These are phyloP conservation scores for Keithomyces neogunnii DNA, from an alignment of 2,329 filamentous ascomycete genomes.

Conservation along the genomic window DNA sequence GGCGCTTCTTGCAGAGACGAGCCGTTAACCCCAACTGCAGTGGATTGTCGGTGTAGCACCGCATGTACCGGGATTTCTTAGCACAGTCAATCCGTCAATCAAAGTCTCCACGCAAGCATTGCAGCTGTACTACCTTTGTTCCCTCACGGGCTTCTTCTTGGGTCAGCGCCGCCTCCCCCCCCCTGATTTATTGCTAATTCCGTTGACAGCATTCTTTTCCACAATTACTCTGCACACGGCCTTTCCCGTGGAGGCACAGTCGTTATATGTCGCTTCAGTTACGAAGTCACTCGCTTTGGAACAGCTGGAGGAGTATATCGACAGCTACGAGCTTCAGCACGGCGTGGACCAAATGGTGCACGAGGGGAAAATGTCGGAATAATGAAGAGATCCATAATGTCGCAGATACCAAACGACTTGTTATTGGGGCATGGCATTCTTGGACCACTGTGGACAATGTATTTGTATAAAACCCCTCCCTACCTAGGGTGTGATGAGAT, in stretches of 20 bases:
- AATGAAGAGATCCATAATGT: no score
- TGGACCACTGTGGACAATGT: no score
- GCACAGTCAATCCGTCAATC: not conserved
- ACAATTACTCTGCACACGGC: not conserved
- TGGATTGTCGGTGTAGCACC: constrained; percentile 43
- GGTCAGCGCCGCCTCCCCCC: not conserved
- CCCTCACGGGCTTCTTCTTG: constrained; percentile 2
- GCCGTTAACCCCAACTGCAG: not conserved
- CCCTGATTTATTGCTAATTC: not conserved
- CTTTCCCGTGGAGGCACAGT: not conserved
- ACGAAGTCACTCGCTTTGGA: not conserved
- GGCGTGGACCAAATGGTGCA: no score
- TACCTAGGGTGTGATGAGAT: no score
- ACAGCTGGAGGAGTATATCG: not conserved
- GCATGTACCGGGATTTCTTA: constrained; percentile 43
- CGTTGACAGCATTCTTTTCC: not conserved
- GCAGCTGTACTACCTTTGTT: constrained; percentile 2
- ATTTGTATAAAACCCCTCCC: no score
- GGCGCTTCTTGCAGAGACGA: not conserved
- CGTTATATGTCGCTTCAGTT: not conserved
- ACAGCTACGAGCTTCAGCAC: not conserved
- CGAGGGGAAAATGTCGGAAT: no score
- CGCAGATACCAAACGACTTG: no score
- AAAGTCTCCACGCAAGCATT: not conserved
- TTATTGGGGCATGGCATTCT: no score